Evolutionary conservation across 352 stramenopile species (phyloP).

Genomic region (Phytophthora tubulina): DNA sequence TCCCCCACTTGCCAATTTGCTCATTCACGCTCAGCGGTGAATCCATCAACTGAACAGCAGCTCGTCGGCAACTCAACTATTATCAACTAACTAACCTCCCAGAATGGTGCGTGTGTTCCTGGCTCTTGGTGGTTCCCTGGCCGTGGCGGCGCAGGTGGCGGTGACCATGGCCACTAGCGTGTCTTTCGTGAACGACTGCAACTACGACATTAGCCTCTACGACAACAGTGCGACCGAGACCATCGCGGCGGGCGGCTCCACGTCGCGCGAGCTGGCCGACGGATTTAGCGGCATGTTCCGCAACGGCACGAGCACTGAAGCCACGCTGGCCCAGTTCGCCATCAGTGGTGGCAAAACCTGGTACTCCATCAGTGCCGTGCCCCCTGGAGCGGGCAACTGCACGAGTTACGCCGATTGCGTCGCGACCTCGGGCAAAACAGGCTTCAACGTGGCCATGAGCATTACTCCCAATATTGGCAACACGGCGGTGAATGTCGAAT

Average conservation of each 20-base stretch:
- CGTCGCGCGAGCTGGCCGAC: slow-evolving; percentile 39
- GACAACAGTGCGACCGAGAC: slow-evolving; percentile 54
- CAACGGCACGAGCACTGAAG: slow-evolving; percentile 49
- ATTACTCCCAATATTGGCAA: slow-evolving; percentile 51
- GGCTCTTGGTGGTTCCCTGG: slow-evolving; percentile 34
- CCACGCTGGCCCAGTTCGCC: slow-evolving; percentile 65
- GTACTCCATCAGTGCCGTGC: slow-evolving; percentile 72
- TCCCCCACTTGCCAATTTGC: slow-evolving; percentile 27
- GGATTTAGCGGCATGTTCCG: slow-evolving; percentile 76
- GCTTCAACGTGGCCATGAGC: slow-evolving; percentile 72
- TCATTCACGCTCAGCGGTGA: slow-evolving; percentile 35
- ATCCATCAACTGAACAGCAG: slow-evolving; percentile 30
- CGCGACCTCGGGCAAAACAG: slow-evolving; percentile 54
- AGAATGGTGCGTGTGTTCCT: slow-evolving; percentile 47
- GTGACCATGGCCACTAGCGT: slow-evolving; percentile 44
- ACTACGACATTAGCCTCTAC: slow-evolving; percentile 56
- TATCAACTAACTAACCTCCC: neutral
- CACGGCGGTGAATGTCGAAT: slow-evolving; percentile 42
- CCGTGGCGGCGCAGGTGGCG: slow-evolving; percentile 35
- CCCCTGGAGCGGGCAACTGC: slow-evolving; percentile 61
- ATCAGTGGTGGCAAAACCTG: slow-evolving; percentile 54
- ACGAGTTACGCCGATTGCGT: slow-evolving; percentile 62
- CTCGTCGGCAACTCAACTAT: slow-evolving; percentile 3
- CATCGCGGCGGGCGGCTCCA: slow-evolving; percentile 39
- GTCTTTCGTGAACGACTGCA: slow-evolving; percentile 56